Percentiles rank a stretch among this genome's conserved stretches.
phyloP scores from a whole-genome alignment of 2,329 filamentous ascomycete species.

The Calonectria leucothoes region DNA sequence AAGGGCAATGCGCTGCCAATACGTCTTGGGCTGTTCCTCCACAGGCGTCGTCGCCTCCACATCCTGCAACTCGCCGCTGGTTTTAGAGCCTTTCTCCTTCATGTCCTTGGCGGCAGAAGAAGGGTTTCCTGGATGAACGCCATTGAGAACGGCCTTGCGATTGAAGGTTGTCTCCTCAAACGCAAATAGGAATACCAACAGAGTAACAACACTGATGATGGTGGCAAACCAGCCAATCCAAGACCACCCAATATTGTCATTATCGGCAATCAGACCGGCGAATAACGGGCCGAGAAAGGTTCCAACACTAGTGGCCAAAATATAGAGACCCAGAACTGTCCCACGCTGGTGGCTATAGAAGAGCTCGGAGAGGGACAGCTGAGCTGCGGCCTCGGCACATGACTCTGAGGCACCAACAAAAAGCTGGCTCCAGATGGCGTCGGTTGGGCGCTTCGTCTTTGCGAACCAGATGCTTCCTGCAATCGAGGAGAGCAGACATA shows the following conservation, averaged over 20 bases:
- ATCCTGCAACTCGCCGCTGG: neutral
- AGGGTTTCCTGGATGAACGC: neutral
- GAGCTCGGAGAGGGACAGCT: conserved; percentile 19
- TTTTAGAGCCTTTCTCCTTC: neutral
- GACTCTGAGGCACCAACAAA: conserved; percentile 21
- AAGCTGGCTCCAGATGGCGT: conserved; percentile 26
- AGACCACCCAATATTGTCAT: conserved; percentile 13
- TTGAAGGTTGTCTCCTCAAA: conserved; percentile 18
- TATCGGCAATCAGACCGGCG: conserved; percentile 17
- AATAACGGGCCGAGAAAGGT: conserved; percentile 19
- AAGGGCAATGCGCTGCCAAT: conserved; percentile 20
- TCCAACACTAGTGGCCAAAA: conserved; percentile 17
- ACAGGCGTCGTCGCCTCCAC: neutral
- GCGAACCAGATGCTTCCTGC: conserved; percentile 18
- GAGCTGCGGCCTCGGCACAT: conserved; percentile 21
- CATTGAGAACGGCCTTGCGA: conserved; percentile 10
- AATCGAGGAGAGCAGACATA: conserved; percentile 17
- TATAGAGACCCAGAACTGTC: conserved; percentile 15
- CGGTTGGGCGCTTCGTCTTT: neutral
- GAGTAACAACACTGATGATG: conserved; percentile 18
- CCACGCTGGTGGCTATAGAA: conserved; percentile 22
- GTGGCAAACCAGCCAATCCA: conserved; percentile 22
- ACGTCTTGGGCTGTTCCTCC: conserved; percentile 11
- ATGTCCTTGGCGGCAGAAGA: neutral
- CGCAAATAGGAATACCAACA: conserved; percentile 12